Conservation (phyloP, 1,284 basidiomycete species). For the Exsudoporus floridanus region DNA sequence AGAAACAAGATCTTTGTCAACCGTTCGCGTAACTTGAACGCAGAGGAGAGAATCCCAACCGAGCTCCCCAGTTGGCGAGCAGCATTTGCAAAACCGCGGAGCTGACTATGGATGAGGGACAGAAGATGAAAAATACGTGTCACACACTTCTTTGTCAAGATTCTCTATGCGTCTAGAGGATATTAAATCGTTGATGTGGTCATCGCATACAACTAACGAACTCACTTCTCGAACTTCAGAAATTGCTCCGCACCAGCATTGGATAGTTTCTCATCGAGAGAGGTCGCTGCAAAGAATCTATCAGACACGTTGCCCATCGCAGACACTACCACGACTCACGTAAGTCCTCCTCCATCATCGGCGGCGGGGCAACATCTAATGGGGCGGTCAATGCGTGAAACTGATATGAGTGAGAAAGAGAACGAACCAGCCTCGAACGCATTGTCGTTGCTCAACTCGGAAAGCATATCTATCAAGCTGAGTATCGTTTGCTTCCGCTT, state of each 20-base stretch:
- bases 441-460: slow-evolving; percentile 58
- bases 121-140: background rate
- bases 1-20: slow-evolving; percentile 37
- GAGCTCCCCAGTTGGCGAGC: slow-evolving; percentile 38
- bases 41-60: slow-evolving; percentile 37
- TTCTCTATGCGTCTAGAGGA: slow-evolving; percentile 31
- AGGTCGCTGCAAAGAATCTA: slow-evolving; percentile 23
- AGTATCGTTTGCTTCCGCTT: slow-evolving; percentile 62
- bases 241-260: slow-evolving; percentile 37
- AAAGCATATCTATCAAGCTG: slow-evolving; percentile 60
- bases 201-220: background rate
- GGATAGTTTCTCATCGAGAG: slow-evolving; percentile 36
- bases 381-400: slow-evolving; percentile 6
- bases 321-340: slow-evolving; percentile 35
- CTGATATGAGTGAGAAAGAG: background rate
- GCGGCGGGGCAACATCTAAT: slow-evolving; percentile 39
- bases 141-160: slow-evolving; percentile 36
- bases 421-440: slow-evolving; percentile 44
- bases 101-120: slow-evolving; percentile 24
- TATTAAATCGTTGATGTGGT: background rate
- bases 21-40: slow-evolving; percentile 36
- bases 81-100: slow-evolving; percentile 37
- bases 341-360: slow-evolving; percentile 60
- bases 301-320: slow-evolving; percentile 7
- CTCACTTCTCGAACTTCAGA: slow-evolving; percentile 35